Conservation (phyloP, 2,329 filamentous ascomycete genomes). For the Fusarium protoensiforme region DNA sequence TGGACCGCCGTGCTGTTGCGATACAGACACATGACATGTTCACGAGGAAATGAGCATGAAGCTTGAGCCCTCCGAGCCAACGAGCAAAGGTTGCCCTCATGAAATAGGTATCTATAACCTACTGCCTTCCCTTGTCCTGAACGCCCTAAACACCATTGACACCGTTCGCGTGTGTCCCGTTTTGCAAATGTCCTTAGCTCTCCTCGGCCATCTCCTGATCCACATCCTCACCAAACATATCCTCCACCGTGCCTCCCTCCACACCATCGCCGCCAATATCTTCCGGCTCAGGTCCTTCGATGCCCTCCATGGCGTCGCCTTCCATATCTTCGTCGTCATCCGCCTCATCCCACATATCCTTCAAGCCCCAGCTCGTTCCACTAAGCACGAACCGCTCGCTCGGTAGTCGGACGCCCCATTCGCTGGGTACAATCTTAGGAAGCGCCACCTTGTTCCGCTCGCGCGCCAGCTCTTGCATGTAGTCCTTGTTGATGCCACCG, state of each 20-base stretch:
- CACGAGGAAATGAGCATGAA: not conserved
- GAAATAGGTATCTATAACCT: slow-evolving; percentile 13
- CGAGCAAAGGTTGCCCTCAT: not conserved
- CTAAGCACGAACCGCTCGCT: slow-evolving; percentile 76
- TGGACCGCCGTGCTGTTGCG: not conserved
- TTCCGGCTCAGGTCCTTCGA: slow-evolving; percentile 55
- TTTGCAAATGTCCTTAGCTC: slow-evolving; percentile 17
- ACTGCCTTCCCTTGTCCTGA: slow-evolving; percentile 4
- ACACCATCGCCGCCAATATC: slow-evolving; percentile 59
- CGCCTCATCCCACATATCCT: slow-evolving; percentile 67
- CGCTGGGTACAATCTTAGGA: slow-evolving; percentile 70
- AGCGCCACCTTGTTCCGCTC: slow-evolving; percentile 76
- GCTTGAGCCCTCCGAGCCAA: not conserved
- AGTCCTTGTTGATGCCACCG: slow-evolving; percentile 75
- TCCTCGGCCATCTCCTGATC: slow-evolving; percentile 68
- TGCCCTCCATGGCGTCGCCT: slow-evolving; percentile 62
- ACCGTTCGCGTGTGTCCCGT: slow-evolving; percentile 2
- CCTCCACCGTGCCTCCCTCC: slow-evolving; percentile 63
- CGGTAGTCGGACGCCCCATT: slow-evolving; percentile 75
- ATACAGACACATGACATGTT: not conserved
- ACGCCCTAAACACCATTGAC: slow-evolving; percentile 34
- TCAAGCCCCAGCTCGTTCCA: slow-evolving; percentile 72
- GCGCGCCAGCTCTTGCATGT: slow-evolving; percentile 78
- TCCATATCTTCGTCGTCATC: slow-evolving; percentile 56
- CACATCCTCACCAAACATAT: slow-evolving; percentile 65